Conservation (phyloP, 805 yeast genomes). For the Zygoascus flipseniorum region DNA sequence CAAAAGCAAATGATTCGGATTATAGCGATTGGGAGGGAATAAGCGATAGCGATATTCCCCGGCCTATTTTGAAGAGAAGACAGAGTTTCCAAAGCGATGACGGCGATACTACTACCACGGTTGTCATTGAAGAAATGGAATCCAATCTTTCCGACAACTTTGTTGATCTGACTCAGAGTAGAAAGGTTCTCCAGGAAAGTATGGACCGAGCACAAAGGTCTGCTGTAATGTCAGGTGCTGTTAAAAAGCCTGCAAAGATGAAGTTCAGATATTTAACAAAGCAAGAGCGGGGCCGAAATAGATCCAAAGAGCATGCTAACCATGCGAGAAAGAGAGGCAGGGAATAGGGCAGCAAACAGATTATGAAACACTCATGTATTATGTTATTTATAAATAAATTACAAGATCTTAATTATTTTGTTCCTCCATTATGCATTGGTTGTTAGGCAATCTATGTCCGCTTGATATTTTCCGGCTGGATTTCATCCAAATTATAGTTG, state of each 20-base stretch:
- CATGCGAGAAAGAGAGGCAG: neutral
- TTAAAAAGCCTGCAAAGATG: slow-evolving; percentile 29
- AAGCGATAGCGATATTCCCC: slow-evolving; percentile 24
- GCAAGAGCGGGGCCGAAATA: slow-evolving; percentile 58
- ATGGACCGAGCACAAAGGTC: slow-evolving; percentile 75
- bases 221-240: slow-evolving; percentile 51
- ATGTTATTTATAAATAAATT: neutral
- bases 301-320: slow-evolving; percentile 33
- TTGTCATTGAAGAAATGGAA: slow-evolving; percentile 48
- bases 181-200: slow-evolving; percentile 63
- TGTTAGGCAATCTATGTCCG: neutral
- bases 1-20: slow-evolving; percentile 26
- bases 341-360: neutral
- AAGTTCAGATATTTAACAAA: slow-evolving; percentile 86
- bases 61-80: slow-evolving; percentile 40
- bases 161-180: slow-evolving; percentile 62
- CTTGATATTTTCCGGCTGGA: neutral
- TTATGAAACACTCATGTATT: neutral
- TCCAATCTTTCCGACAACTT: slow-evolving; percentile 30
- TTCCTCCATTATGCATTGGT: neutral
- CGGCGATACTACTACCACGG: slow-evolving; percentile 34
- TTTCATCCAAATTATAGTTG: neutral
- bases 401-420: neutral
- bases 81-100: slow-evolving; percentile 34
- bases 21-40: slow-evolving; percentile 35